Percentiles rank a stretch among this genome's conserved stretches.
Evolutionary conservation across 176 grass and related monocot genomes (phyloP).

Genomic region (Avena insularis): DNA sequence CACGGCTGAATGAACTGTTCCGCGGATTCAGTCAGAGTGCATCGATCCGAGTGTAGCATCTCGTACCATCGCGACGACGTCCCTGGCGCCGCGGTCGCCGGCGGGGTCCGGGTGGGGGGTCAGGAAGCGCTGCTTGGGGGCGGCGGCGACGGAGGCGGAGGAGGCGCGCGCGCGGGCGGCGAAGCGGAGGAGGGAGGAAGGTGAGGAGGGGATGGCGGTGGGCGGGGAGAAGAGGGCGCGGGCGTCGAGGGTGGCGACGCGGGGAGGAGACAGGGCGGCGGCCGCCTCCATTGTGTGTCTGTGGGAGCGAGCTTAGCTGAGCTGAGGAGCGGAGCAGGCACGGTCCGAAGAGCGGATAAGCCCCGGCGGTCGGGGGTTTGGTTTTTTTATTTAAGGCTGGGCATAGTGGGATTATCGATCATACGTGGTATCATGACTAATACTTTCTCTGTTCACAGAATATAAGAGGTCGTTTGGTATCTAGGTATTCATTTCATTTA

Average conservation of each 20-base stretch:
- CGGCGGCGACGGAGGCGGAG: background rate
- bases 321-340: background rate
- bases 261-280: slow-evolving; percentile 40
- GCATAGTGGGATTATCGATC: no score
- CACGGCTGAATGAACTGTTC: background rate
- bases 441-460: no score
- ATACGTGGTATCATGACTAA: no score
- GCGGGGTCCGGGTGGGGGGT: slow-evolving; percentile 40
- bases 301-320: slow-evolving; percentile 23
- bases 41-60: background rate
- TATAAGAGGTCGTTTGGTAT: no score
- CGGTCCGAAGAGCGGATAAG: slow-evolving; percentile 52
- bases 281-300: slow-evolving; percentile 54
- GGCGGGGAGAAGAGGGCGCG: slow-evolving; percentile 42
- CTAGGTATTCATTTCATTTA: no score
- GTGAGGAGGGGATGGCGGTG: slow-evolving; percentile 8
- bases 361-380: slow-evolving; percentile 19
- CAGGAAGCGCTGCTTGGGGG: slow-evolving; percentile 42
- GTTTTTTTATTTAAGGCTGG: background rate
- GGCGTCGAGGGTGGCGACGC: slow-evolving; percentile 44
- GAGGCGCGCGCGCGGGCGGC: slow-evolving; percentile 27
- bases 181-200: slow-evolving; percentile 46
- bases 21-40: background rate
- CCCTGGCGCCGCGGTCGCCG: slow-evolving; percentile 38
- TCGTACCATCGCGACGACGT: slow-evolving; percentile 51